Conservation (phyloP, 441 rosid genomes). For the Mallotus japonicus region DNA sequence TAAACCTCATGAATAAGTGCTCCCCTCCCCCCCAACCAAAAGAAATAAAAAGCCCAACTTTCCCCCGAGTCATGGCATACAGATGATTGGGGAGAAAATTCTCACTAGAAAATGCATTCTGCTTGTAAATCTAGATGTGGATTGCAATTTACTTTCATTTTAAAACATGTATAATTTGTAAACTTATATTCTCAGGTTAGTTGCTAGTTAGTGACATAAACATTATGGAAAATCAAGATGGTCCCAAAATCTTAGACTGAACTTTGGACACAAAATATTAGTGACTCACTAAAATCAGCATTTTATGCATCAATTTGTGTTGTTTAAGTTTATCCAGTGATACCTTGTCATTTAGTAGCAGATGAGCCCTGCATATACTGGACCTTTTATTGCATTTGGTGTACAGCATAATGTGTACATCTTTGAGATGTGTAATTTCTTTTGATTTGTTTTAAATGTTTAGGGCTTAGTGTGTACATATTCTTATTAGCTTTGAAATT, state of each 20-base stretch:
- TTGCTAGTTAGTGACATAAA: neutral
- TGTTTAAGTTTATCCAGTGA: neutral
- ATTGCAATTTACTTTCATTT: neutral
- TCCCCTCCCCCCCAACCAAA: too few relatives aligned
- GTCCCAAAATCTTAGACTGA: too few relatives aligned
- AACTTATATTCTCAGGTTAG: neutral
- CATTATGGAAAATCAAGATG: too few relatives aligned
- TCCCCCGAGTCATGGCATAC: too few relatives aligned
- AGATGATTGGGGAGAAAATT: neutral
- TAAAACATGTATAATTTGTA: neutral
- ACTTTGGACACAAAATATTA: conserved; percentile 1
- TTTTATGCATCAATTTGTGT: neutral
- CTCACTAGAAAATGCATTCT: neutral
- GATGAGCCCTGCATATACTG: neutral
- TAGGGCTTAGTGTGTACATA: neutral
- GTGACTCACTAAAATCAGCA: neutral
- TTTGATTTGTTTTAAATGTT: neutral
- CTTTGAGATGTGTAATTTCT: neutral
- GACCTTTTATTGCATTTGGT: neutral
- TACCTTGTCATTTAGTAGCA: neutral
- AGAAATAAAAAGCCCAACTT: too few relatives aligned
- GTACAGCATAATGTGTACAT: neutral
- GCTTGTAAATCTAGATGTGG: neutral
- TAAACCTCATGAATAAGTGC: neutral
- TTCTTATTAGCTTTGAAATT: neutral